phyloP scores from a whole-genome alignment of 75 land plant species.

The Selaginella tamariscina region DNA sequence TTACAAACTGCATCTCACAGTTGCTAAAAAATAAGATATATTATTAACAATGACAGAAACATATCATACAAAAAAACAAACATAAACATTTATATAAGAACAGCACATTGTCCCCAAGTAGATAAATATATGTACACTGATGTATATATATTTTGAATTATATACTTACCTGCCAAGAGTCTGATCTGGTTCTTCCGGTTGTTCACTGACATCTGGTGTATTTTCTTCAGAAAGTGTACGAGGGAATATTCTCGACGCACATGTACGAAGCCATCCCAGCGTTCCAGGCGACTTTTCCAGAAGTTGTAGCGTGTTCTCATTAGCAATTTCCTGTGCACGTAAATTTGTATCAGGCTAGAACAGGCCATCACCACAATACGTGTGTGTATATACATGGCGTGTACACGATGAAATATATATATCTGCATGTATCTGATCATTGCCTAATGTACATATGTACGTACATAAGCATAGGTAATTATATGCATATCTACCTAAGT shows the following conservation, averaged over 20 bases:
- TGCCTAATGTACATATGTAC: too few species aligned
- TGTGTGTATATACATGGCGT: not conserved
- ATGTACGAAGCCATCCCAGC: slow-evolving; percentile 46
- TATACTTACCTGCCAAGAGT: not conserved
- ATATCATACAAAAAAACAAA: too few species aligned
- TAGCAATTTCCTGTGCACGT: not conserved
- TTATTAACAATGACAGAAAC: too few species aligned
- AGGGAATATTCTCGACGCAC: slow-evolving; percentile 41
- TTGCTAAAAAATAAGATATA: too few species aligned
- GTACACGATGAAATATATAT: not conserved
- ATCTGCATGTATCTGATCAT: not conserved
- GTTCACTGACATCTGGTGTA: not conserved
- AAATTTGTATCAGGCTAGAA: slow-evolving; percentile 7
- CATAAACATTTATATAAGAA: too few species aligned
- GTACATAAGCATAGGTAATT: too few species aligned
- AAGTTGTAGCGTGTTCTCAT: slow-evolving; percentile 2
- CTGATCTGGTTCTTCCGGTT: not conserved
- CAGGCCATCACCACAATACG: not conserved
- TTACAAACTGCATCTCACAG: slow-evolving; percentile 32
- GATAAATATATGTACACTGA: too few species aligned
- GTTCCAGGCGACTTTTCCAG: slow-evolving; percentile 27
- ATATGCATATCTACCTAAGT: too few species aligned
- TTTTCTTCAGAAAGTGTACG: not conserved
- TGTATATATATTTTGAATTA: too few species aligned
- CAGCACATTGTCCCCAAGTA: too few species aligned